Conservation (phyloP, 1,139 yeast species). For the Lodderomyces pseudojiufengensis region DNA sequence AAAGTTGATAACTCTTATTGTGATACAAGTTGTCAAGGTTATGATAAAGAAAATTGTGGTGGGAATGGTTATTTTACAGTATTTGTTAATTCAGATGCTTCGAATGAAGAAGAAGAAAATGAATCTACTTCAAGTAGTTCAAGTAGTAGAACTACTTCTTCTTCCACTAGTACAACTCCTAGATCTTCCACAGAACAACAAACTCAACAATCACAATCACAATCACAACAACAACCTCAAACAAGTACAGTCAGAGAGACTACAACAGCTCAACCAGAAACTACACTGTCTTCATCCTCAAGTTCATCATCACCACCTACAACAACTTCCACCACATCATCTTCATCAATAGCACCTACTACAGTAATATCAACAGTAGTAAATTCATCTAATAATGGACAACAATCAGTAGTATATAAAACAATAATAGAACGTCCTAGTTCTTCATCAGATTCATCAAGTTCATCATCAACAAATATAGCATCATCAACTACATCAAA, state of each 20-base stretch:
- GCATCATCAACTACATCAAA: conserved; percentile 9
- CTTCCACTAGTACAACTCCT: conserved; percentile 12
- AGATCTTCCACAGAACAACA: conserved; percentile 13
- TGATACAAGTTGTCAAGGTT: conserved; percentile 52
- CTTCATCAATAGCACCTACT: conserved; percentile 10
- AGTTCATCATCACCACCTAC: conserved; percentile 6
- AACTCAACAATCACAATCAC: no score
- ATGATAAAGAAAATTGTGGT: conserved; percentile 58
- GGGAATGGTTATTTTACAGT: conserved; percentile 51
- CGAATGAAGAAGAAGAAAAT: conserved; percentile 16
- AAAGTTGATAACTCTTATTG: conserved; percentile 40
- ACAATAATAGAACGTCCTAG: conserved; percentile 22
- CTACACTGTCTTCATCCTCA: conserved; percentile 8
- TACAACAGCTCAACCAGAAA: conserved; percentile 7
- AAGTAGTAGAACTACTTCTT: conserved; percentile 3
- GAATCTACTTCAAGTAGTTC: conserved; percentile 11
- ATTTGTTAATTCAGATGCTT: conserved; percentile 32
- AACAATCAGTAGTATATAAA: conserved; percentile 22
- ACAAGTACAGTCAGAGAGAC: conserved; percentile 15
- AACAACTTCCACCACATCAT: conserved; percentile 4
- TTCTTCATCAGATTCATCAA: conserved; percentile 14
- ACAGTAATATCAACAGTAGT: conserved; percentile 23
- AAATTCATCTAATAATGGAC: conserved; percentile 17
- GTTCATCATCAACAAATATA: conserved; percentile 15
- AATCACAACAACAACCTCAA: conserved; percentile 9